Evolutionary conservation across 257 asterid genomes (phyloP), one percentile per base, ranked within the genome.

Genomic region (Petrea volubilis): DNA sequence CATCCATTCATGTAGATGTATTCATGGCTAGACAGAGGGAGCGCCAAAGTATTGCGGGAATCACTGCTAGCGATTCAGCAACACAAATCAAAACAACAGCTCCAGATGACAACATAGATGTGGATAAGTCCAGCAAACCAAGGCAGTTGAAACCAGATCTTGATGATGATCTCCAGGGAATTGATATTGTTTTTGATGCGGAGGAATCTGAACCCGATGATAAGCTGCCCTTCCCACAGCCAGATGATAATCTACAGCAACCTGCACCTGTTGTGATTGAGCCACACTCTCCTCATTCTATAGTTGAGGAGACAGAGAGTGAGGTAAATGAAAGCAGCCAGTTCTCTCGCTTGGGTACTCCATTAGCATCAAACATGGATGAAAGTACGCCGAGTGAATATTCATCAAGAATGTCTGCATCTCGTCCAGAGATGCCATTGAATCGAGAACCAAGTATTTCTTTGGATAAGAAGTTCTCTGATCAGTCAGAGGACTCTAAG

Each of bases 21-120:
- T 94, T 94, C 87, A 91, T 89, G 93, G 99, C 99, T 71, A 82
- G 99, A 74, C 97, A 91, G 79, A 87, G 84, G 79, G 99, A 91
- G 73, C 96, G 98, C 59, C 99, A 94, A 20, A 78, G 61, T 76
- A 71, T 83, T 60, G 79, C 34, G 27, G 96, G 91, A 24, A 17
- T 76, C 20, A 46, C 84, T 44, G 83, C 55, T 77, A 65, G 78
- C 59, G 91, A 87, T 76, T 68, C 82, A 21, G 79, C 86, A 61
- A 51, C 87, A 50, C 86, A 73, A 77, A 83, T 65, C 63, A 92
- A 87, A 78, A 29, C 83, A 15, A 50, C 77, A 41, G 73, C 81
- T 75, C 77, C 82, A 33, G 97, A 85, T 60, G 84, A 81, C 65
- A 84, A 71, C 60, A 21, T 74, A 33, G 86, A 82, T 28, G 80